A percentile compares a stretch with the other conserved stretches of the same genome.
phyloP scores from a whole-genome alignment of 495 filamentous ascomycete genomes.

The Podospora australis region DNA sequence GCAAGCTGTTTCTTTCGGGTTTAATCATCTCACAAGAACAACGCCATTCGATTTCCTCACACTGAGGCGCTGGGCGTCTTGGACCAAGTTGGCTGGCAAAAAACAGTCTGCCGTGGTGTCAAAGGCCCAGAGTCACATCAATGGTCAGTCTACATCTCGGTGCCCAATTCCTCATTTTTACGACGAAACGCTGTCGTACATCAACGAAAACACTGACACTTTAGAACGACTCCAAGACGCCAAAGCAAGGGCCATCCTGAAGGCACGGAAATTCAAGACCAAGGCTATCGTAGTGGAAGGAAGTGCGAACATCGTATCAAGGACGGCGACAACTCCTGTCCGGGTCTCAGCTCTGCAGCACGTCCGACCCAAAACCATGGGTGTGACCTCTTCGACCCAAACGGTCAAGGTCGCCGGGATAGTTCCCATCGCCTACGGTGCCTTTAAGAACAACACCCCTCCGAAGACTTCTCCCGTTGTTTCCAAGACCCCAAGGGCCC shows the following conservation, averaged over 20 bases:
- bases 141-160: not conserved
- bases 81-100: not conserved
- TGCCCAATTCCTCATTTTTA: not conserved
- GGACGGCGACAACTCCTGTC: not conserved
- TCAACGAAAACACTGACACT: not conserved
- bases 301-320: not conserved
- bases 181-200: not conserved
- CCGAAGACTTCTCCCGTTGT: not conserved
- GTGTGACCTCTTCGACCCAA: not conserved
- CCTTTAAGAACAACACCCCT: not conserved
- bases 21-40: too few relatives aligned
- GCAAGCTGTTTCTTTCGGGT: too few relatives aligned
- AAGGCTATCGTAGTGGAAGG: not conserved
- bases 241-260: not conserved
- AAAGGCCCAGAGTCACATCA: not conserved
- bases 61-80: not conserved
- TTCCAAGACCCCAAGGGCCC: not conserved
- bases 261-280: not conserved
- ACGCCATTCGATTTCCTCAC: not conserved
- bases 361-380: not conserved
- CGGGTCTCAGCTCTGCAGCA: not conserved
- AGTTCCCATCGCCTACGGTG: too few relatives aligned
- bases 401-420: not conserved
- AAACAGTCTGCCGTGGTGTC: not conserved
- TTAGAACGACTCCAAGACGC: not conserved